These are phyloP conservation scores for Nymphaea colorata DNA, from an alignment of 164 flowering plant species.

Conservation along the genomic window DNA sequence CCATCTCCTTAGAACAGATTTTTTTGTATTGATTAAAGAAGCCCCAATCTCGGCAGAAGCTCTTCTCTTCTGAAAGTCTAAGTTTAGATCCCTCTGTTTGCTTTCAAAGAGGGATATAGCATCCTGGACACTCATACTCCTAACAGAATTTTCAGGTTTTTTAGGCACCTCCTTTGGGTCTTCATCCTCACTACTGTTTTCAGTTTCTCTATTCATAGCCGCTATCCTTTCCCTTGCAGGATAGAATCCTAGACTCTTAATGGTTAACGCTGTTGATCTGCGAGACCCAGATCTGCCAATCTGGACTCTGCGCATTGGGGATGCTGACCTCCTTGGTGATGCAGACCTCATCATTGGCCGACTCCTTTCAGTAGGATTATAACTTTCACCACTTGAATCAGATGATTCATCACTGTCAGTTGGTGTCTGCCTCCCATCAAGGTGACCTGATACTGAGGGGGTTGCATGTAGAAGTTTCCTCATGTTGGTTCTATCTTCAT, in stretches of 20 bases:
- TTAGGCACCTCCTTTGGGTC: conserved; percentile 26
- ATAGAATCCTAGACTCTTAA: conserved; percentile 57
- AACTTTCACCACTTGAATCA: conserved; percentile 42
- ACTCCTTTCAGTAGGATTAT: conserved; percentile 52
- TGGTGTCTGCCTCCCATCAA: conserved; percentile 33
- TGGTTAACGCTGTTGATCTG: conserved; percentile 59
- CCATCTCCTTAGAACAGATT: conserved; percentile 84
- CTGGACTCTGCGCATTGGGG: conserved; percentile 87
- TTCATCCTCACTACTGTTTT: conserved; percentile 47
- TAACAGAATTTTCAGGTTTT: conserved; percentile 36
- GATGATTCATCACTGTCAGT: conserved; percentile 65
- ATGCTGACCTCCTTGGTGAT: conserved; percentile 78
- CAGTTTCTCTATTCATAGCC: conserved; percentile 28
- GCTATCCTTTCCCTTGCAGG: conserved; percentile 46
- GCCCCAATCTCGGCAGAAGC: conserved; percentile 17
- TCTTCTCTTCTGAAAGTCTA: conserved; percentile 33
- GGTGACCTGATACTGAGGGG: not conserved
- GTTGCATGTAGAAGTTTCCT: not conserved
- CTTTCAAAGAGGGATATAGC: conserved; percentile 82
- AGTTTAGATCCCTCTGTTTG: conserved; percentile 55
- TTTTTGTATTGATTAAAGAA: conserved; percentile 23
- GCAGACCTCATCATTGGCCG: conserved; percentile 53
- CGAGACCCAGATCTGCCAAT: conserved; percentile 74
- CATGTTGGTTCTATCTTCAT: not conserved
- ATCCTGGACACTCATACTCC: conserved; percentile 78